Evolutionary conservation across 345 rosid genomes (phyloP), one percentile per base, ranked within the genome.

Genomic region (Lepidium didymum): DNA sequence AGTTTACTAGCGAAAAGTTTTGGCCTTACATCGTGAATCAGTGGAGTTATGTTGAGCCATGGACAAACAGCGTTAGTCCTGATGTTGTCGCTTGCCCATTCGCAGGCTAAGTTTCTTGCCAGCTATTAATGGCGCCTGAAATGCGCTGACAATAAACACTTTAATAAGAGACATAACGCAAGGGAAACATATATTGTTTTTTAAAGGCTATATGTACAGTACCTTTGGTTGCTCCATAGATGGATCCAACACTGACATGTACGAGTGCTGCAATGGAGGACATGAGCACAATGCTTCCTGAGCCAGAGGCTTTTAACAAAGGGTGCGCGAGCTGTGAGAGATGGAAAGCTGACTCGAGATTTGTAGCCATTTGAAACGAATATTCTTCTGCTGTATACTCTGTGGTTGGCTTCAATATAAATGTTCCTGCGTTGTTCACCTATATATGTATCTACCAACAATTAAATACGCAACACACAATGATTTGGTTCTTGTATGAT

Each of bases 321-420:
- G 92, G 88, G 78, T 86, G 76, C 4, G 90, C 82, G 29, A 86
- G 87, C 73, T 85, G 96, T 70, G 85, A 77, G 19, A 87, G 52
- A 81, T 89, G 85, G 76, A 81, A 89, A 75, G 76, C 75, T 62
- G 96, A 87, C 79, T 87, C 91, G 8, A 89, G 79, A 72, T 89
- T 89, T 56, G 86, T 85, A 2, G 80, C 56, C 80, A 85, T 70
- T 19, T 82, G 82, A 72, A 54, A 64, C 21, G 91, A 83, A 62
- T 82, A 77, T 18, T 89, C 96, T 62, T 76, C 83, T 0, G 77
- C 63, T 5, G 80, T 87, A 73, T 71, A 75, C 61, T 89, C 90
- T 4, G 70, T 72, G 58, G 75, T 83, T 3, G 92, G 87, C 70
- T 85, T 89, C 61, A 78, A 57, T 11, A 85, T 71, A 53, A 70